Percentiles rank a stretch among this genome's conserved stretches.
Evolutionary conservation across 306 rosid genomes (phyloP).

Genomic region (Biancaea sappan): DNA sequence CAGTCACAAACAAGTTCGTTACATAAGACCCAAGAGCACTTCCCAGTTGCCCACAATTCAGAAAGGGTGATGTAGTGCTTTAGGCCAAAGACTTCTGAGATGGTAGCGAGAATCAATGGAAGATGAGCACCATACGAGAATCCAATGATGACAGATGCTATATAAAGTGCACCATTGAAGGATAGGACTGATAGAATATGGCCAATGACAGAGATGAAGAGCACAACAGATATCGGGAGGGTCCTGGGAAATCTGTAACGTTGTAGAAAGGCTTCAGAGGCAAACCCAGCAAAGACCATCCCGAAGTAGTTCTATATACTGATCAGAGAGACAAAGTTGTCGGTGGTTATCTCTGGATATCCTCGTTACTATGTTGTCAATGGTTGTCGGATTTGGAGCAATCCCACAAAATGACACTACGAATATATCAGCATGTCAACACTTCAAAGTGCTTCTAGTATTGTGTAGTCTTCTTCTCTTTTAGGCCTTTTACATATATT

Average conservation of each 20-base stretch:
- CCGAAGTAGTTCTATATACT: no score
- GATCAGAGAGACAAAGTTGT: no score
- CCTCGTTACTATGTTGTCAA: conserved; percentile 52
- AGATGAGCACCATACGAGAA: no score
- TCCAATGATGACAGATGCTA: no score
- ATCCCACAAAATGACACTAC: conserved; percentile 43
- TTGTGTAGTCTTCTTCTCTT: conserved; percentile 58
- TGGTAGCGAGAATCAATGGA: no score
- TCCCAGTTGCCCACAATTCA: no score
- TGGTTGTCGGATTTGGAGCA: conserved; percentile 52
- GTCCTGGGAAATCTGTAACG: conserved; percentile 48
- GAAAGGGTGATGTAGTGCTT: no score
- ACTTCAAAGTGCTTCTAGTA: conserved; percentile 51
- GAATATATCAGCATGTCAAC: conserved; percentile 44
- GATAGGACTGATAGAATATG: no score
- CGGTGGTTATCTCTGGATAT: conserved; percentile 33
- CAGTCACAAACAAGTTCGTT: conserved; percentile 28
- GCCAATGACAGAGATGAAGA: no score
- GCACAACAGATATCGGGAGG: conserved; percentile 44
- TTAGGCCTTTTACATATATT: conserved; percentile 29
- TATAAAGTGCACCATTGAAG: conserved; percentile 51
- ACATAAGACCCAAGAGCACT: no score
- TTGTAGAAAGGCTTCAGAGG: conserved; percentile 41
- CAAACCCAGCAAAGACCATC: no score
- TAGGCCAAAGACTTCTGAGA: no score